Conservation (phyloP, 2,329 filamentous ascomycete genomes). For the Pezicula neosporulosa region DNA sequence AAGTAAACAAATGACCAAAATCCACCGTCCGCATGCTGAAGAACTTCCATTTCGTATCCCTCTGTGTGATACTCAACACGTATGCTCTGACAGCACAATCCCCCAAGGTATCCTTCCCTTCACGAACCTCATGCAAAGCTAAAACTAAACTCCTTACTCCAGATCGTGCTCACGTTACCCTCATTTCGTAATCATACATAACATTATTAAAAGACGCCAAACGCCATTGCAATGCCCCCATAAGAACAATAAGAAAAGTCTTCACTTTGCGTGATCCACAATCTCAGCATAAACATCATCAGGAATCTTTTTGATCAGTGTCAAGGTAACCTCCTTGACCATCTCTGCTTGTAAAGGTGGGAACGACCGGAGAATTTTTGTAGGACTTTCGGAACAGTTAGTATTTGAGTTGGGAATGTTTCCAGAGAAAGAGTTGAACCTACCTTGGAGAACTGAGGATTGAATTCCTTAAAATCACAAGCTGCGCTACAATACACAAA, state of each 20-base stretch:
- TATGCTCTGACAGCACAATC: too few species aligned
- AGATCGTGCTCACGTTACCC: too few species aligned
- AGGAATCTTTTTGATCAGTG: constrained; percentile 85
- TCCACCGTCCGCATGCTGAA: too few species aligned
- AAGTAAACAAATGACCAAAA: too few species aligned
- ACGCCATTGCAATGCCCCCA: constrained; percentile 5
- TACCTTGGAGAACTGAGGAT: constrained; percentile 83
- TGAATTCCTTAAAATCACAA: constrained; percentile 82
- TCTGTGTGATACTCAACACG: too few species aligned
- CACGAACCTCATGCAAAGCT: too few species aligned
- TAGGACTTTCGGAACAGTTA: constrained; percentile 60
- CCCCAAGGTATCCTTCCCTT: too few species aligned
- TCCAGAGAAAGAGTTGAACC: constrained; percentile 18
- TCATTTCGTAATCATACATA: too few species aligned
- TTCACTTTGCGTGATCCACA: constrained; percentile 76
- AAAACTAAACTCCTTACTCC: too few species aligned
- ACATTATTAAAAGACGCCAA: background rate
- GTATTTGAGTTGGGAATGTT: background rate
- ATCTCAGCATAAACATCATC: constrained; percentile 89
- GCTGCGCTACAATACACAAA: constrained; percentile 91
- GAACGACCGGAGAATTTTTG: constrained; percentile 85
- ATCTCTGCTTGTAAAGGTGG: constrained; percentile 79
- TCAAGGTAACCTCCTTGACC: constrained; percentile 81
- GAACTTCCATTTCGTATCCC: too few species aligned
- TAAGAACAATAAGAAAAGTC: background rate